Conservation (phyloP, 108 stramenopile species). For the Cyclotella distinguenda region DNA sequence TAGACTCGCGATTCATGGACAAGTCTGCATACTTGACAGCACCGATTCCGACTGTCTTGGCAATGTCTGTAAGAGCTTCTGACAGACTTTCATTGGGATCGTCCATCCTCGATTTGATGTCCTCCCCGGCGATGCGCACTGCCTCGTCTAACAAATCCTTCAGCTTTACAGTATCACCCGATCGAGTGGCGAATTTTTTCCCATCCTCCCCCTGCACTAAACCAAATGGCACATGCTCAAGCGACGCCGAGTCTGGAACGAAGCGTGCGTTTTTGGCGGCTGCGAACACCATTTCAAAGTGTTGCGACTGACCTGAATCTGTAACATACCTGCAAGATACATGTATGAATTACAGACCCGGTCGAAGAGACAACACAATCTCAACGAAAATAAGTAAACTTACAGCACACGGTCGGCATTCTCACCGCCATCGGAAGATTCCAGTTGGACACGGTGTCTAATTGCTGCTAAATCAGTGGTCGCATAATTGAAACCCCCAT, state of each 20-base stretch:
- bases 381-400: no score
- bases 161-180: conserved; percentile 96
- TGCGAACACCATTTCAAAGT: conserved; percentile 94
- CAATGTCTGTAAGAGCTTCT: conserved; percentile 60
- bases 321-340: no score
- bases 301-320: conserved; percentile 95
- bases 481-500: conserved; percentile 98
- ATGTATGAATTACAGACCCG: no score
- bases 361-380: no score
- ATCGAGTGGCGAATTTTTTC: conserved; percentile 97
- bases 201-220: conserved; percentile 98
- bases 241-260: conserved; percentile 54
- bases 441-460: conserved; percentile 77
- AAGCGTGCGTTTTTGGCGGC: conserved; percentile 86
- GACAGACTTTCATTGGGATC: conserved; percentile 47
- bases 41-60: conserved; percentile 93
- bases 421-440: conserved; percentile 64
- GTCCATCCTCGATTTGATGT: conserved; percentile 62
- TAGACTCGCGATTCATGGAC: conserved; percentile 94
- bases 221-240: conserved; percentile 98
- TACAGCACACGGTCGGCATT: conserved; percentile 86
- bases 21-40: conserved; percentile 99
- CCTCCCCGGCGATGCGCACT: conserved; percentile 81
- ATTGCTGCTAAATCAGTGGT: conserved; percentile 98
- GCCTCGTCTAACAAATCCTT: conserved; percentile 97